These are phyloP conservation scores for Nelumbo lutea DNA, from an alignment of 164 flowering plant species.

Conservation along the genomic window DNA sequence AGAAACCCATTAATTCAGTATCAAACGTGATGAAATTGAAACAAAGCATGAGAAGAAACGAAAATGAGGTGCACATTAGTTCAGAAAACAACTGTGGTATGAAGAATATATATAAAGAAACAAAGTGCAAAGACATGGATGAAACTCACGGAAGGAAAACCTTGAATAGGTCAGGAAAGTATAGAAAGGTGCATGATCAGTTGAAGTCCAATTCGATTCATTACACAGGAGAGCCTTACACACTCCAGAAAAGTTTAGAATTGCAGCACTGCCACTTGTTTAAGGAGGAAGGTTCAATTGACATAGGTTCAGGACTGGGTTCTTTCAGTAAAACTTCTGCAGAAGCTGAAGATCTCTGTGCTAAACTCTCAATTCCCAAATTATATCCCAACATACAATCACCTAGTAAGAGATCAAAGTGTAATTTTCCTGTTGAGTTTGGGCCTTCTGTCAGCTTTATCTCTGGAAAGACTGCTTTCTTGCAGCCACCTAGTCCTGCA, in stretches of 20 bases:
- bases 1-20: conserved; percentile 15
- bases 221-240: conserved; percentile 7
- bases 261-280: conserved; percentile 18
- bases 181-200: conserved; percentile 11
- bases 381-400: conserved; percentile 11
- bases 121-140: conserved; percentile 10
- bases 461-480: conserved; percentile 18
- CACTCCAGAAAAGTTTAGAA: conserved; percentile 18
- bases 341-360: conserved; percentile 20
- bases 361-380: conserved; percentile 19
- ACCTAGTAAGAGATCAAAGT: conserved; percentile 16
- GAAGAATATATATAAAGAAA: conserved; percentile 18
- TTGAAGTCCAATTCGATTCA: conserved; percentile 17
- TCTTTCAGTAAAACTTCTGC: conserved; percentile 17
- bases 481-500: conserved; percentile 16
- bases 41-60: conserved; percentile 18
- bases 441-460: conserved; percentile 17
- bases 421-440: conserved; percentile 14
- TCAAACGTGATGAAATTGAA: conserved; percentile 19
- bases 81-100: conserved; percentile 1
- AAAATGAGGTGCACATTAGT: conserved; percentile 11
- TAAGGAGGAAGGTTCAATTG: conserved; percentile 24
- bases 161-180: conserved; percentile 15
- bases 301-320: conserved; percentile 17
- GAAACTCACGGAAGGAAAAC: conserved; percentile 8